These are phyloP conservation scores for Podosphaera xanthii DNA, from an alignment of 2,329 filamentous ascomycete species.

Conservation along the genomic window DNA sequence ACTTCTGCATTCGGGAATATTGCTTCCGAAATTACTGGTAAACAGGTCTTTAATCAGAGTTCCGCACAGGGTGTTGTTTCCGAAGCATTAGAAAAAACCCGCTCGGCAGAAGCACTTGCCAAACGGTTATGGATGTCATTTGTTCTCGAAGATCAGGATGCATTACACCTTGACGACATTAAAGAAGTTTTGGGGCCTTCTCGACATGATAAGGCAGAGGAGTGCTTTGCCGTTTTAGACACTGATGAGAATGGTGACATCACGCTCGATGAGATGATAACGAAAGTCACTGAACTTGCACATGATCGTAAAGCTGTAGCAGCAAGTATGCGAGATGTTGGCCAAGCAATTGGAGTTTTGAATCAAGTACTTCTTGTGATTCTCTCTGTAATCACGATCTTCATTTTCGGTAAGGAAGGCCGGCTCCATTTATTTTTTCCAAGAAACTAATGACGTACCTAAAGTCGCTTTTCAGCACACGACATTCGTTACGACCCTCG, in stretches of 20 bases:
- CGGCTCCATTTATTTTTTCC: slow-evolving; percentile 8
- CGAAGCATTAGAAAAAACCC: slow-evolving; percentile 65
- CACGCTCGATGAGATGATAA: slow-evolving; percentile 17
- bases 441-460: slow-evolving; percentile 9
- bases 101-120: slow-evolving; percentile 77
- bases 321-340: slow-evolving; percentile 92
- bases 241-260: slow-evolving; percentile 44
- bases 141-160: slow-evolving; percentile 69
- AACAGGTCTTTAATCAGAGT: slow-evolving; percentile 82
- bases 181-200: slow-evolving; percentile 63
- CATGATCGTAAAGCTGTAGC: slow-evolving; percentile 72
- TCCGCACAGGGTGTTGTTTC: slow-evolving; percentile 76
- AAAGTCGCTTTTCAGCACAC: slow-evolving; percentile 68
- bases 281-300: slow-evolving; percentile 59
- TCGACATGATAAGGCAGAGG: slow-evolving; percentile 57
- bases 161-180: slow-evolving; percentile 60
- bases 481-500: slow-evolving; percentile 63
- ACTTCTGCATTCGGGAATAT: slow-evolving; percentile 84
- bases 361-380: slow-evolving; percentile 69
- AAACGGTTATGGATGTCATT: slow-evolving; percentile 96
- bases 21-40: slow-evolving; percentile 84
- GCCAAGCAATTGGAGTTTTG: slow-evolving; percentile 76
- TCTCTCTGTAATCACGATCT: slow-evolving; percentile 56
- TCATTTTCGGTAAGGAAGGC: slow-evolving; percentile 47
- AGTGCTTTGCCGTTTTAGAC: slow-evolving; percentile 64